Base-by-base conservation (phyloP, 2,329 filamentous ascomycete species). In the Ascomycota sp. region DNA sequence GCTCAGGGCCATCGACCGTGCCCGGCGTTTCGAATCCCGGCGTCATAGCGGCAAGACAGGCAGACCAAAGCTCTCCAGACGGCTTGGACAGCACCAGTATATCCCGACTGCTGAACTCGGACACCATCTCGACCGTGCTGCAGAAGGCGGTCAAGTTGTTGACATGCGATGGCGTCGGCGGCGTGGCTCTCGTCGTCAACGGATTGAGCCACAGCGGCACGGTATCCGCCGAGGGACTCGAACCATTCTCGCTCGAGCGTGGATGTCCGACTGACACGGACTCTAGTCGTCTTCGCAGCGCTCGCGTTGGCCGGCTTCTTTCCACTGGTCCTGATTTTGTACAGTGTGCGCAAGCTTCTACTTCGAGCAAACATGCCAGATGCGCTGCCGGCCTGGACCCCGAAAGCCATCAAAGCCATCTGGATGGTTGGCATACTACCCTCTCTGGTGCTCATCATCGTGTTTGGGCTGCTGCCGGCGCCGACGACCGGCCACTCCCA, bases 121-220 rank as follows among this genome's bases (percentile, higher is more conserved):
- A 45, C n/a, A 43, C 43, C 1, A 35, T 55, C 7, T 52, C 51
- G 0, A 42, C 39, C 7, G 40, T 48, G 2, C 30, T 42, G 1
- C 53, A 55, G 35, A 43, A 40, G 5, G 44, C 42, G 11, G 34
- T 52, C 10, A 44, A 55, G 16, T 36, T 44, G 0, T 41, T 56
- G 9, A 46, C 41, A 0, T 54, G 51, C 31, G 41, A 50, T 37
- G 53, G 53, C 9, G 36, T 55, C 6, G 52, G 47, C 6, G 53
- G 52, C 2, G 7, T 54, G 6, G 36, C 40, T 0, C 46, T 50
- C 8, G 31, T 55, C 7, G 27, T 35, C 4, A 16, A 42, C 0
- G 50, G 52, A 2, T 36, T 55, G 3, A 27, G 40, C 12, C 36
- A 38, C 16, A 45, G 44, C 38, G 43, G 44, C 30, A 42, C 43